Evolutionary conservation across 1,284 basidiomycete species (phyloP), one percentile per base, ranked within the genome.

Genomic region (Phaffia rhodozyma): DNA sequence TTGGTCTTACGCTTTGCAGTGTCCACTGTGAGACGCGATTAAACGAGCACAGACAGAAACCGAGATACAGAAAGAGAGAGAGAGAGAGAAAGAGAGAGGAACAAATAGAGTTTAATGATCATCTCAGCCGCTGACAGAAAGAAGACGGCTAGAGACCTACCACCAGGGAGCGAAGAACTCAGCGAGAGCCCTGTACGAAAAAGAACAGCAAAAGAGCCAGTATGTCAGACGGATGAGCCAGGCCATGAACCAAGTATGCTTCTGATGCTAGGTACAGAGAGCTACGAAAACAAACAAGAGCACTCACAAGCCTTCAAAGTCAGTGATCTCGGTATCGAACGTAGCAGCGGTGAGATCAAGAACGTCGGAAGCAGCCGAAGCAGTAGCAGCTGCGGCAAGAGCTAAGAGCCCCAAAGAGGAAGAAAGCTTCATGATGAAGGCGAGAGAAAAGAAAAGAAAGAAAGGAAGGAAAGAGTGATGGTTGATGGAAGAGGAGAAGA

Each of bases 331-430:
- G 38, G 81, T 76, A 69, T 85, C 81, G 75, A 97, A 97, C 73
- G 80, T 84, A 70, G 79, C 75, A 58, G 84, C 75, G 51, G 84
- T 88, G 69, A 96, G 78, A 73, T 79, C 84, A 66, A 92, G 68
- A 69, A 97, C 91, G 76, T 97, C 90, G n/a, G 87, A 89, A 58
- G 78, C n/a, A n/a, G n/a, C 75, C 38, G 38, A 43, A 50, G 76
- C 78, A 56, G 83, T 69, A 30, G 68, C 82, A 61, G 82, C 83
- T 66, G 80, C 74, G 66, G 78, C 83, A 70, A 82, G 72, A 56
- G 82, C 77, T 58, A 80, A 80, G 62, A 85, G 60, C 27, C 34
- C 1, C 25, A 13, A 53, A 66, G 71, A 27, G 18, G 52, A 53
- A 27, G 52, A 53, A 32, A 53, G 30, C 52, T 32, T 53, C 52